phyloP scores from a whole-genome alignment of 345 rosid species.

The Rhodamnia rubescens region DNA sequence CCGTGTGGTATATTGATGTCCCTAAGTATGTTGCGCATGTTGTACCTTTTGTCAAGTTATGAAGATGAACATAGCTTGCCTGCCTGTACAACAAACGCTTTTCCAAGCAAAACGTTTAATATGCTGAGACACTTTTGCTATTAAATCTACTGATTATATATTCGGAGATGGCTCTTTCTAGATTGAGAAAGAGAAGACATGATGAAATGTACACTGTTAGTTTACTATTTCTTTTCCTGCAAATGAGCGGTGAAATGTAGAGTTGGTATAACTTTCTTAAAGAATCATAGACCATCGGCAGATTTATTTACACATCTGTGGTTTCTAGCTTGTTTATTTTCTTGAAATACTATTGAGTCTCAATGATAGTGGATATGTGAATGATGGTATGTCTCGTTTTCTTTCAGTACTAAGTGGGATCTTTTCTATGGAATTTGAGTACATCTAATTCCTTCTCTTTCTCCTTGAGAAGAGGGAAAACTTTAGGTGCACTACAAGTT shows the following conservation, averaged over 20 bases:
- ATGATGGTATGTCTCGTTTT: background rate
- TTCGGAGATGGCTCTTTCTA: background rate
- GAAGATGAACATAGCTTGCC: background rate
- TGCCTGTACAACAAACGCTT: background rate
- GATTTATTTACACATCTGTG: background rate
- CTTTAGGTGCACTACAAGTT: conserved; percentile 56
- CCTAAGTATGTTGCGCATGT: background rate
- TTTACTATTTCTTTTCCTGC: background rate
- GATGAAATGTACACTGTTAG: background rate
- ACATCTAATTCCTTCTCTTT: conserved; percentile 1
- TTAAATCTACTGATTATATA: background rate
- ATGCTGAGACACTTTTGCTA: background rate
- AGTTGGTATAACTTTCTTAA: background rate
- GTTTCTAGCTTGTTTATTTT: background rate
- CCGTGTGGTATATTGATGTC: background rate
- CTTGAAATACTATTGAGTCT: background rate
- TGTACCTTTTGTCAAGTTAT: background rate
- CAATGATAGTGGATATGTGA: background rate
- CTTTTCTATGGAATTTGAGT: background rate
- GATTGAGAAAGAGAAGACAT: background rate
- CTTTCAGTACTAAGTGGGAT: background rate
- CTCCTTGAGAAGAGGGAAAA: conserved; percentile 67
- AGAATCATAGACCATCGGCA: background rate
- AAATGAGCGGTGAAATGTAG: background rate
- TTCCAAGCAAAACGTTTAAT: background rate